A percentile compares a stretch with the other conserved stretches of the same genome.
These are phyloP conservation scores for Aureobasidium leucospermi DNA, from an alignment of 2,329 filamentous ascomycete species.

Conservation along the genomic window DNA sequence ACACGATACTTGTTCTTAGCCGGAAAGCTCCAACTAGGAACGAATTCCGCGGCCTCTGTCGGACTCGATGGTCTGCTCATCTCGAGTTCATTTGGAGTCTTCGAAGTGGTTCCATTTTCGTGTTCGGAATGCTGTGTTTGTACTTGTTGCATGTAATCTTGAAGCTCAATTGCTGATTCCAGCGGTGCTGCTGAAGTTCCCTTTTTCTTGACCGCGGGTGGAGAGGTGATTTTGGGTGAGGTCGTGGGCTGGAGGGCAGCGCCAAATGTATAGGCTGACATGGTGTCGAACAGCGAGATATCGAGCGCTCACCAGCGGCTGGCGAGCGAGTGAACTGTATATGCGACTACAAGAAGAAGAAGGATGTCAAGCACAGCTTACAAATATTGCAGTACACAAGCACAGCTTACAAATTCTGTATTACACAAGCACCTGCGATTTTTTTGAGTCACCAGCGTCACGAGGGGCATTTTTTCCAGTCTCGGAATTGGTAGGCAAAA, in stretches of 20 bases:
- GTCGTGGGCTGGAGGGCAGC: not conserved
- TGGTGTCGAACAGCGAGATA: not conserved
- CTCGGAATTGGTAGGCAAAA: too few species aligned
- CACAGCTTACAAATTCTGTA: too few species aligned
- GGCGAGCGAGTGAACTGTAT: too few species aligned
- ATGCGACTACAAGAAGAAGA: too few species aligned
- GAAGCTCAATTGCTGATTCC: not conserved
- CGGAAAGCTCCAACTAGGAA: conserved; percentile 51
- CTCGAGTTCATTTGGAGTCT: conserved; percentile 41
- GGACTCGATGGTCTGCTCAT: conserved; percentile 45
- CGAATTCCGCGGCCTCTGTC: conserved; percentile 37
- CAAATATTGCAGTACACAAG: too few species aligned
- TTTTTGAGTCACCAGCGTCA: too few species aligned
- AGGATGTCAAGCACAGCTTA: too few species aligned
- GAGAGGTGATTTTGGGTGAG: not conserved
- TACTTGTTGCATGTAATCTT: not conserved
- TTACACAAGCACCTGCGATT: too few species aligned
- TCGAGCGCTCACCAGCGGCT: too few species aligned
- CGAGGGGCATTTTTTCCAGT: too few species aligned
- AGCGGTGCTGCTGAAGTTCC: not conserved
- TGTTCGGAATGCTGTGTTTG: not conserved
- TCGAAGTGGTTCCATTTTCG: conserved; percentile 18
- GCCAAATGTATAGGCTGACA: conserved; percentile 8
- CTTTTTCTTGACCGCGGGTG: not conserved
- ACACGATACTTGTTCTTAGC: conserved; percentile 65